Evolutionary conservation across 2,329 filamentous ascomycete species (phyloP).

Genomic region (Penicillium brevicompactum): DNA sequence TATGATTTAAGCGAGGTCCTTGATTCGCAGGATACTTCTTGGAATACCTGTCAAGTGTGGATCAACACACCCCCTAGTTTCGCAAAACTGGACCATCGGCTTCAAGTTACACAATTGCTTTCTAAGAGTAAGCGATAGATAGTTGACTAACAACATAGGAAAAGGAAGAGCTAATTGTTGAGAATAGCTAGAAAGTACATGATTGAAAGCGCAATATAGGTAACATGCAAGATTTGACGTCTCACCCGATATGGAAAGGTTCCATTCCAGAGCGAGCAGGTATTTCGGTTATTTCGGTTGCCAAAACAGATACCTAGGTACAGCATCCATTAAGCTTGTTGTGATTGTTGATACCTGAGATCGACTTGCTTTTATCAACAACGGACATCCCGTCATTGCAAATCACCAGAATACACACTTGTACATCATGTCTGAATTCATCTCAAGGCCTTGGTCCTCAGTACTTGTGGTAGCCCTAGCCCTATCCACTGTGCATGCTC

Average conservation of each 20-base stretch:
- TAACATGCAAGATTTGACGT: conserved; percentile 9
- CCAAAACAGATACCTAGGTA: neutral
- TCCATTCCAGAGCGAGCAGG: conserved; percentile 19
- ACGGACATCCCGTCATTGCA: neutral
- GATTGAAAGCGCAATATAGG: neutral
- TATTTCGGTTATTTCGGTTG: conserved; percentile 3
- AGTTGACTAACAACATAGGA: no score
- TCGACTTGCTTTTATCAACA: neutral
- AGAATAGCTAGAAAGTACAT: no score
- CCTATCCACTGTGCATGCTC: conserved; percentile 15
- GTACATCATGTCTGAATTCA: conserved; percentile 9
- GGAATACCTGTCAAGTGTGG: conserved; percentile 20
- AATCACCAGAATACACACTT: neutral
- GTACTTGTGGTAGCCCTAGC: conserved; percentile 3
- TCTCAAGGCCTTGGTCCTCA: conserved; percentile 1
- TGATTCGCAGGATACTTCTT: conserved; percentile 2
- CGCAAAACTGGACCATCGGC: neutral
- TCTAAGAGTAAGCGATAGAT: no score
- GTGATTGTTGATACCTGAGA: neutral
- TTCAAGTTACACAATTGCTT: neutral
- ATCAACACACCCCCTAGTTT: conserved; percentile 19
- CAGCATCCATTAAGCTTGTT: conserved; percentile 9
- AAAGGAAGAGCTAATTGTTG: no score
- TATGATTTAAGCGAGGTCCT: conserved; percentile 10
- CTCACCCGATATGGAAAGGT: neutral